These are phyloP conservation scores for Aspergillus intermedius DNA, from an alignment of 2,329 filamentous ascomycete species.

Conservation along the genomic window DNA sequence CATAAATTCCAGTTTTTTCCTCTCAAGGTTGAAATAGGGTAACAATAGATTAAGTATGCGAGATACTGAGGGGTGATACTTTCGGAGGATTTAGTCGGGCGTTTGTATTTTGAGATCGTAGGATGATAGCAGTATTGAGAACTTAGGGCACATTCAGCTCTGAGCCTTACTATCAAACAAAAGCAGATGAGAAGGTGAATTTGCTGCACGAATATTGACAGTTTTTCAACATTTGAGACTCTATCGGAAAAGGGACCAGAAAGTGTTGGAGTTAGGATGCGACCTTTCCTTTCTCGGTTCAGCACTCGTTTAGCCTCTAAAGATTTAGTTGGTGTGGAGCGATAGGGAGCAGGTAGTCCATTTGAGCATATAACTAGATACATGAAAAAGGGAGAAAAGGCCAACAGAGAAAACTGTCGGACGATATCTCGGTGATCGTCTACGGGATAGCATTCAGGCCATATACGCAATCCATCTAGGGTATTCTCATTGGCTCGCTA, in stretches of 20 bases:
- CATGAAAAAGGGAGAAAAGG: too few species aligned
- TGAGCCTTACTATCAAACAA: not conserved
- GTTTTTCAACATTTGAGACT: not conserved
- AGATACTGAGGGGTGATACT: not conserved
- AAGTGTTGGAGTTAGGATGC: not conserved
- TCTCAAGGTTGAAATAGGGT: not conserved
- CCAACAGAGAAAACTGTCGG: too few species aligned
- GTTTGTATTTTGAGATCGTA: not conserved
- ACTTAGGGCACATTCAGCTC: not conserved
- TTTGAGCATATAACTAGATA: too few species aligned
- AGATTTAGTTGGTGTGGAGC: too few species aligned
- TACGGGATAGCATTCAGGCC: too few species aligned
- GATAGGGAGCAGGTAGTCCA: too few species aligned
- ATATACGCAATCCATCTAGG: too few species aligned
- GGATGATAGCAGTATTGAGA: not conserved
- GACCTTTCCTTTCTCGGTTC: too few species aligned
- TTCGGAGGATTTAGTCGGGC: not conserved
- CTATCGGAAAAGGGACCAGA: not conserved
- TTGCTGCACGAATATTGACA: not conserved
- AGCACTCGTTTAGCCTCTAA: too few species aligned
- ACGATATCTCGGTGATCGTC: too few species aligned
- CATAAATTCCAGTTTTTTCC: constrained; percentile 5
- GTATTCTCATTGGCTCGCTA: too few species aligned
- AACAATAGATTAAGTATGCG: not conserved
- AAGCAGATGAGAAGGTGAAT: not conserved